Evolutionary conservation across 495 filamentous ascomycete genomes (phyloP).

Genomic region (Parathielavia hyrcaniae): DNA sequence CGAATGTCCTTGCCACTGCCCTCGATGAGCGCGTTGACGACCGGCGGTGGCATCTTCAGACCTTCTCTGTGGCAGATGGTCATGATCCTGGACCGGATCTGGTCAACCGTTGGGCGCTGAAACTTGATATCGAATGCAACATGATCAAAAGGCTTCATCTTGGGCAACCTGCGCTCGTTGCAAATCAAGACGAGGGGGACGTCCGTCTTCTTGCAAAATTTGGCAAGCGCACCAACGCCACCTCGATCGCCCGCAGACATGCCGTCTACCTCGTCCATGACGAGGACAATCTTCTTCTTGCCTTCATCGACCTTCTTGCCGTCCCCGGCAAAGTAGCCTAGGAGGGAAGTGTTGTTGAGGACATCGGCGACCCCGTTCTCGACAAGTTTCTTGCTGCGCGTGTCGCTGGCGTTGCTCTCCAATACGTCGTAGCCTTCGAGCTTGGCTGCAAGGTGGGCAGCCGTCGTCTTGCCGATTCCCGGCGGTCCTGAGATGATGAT

Average conservation of each 20-base stretch:
- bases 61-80: slow-evolving; percentile 92
- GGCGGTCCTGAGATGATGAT: slow-evolving; percentile 92
- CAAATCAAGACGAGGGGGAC: slow-evolving; percentile 96
- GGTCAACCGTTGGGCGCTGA: slow-evolving; percentile 77
- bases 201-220: slow-evolving; percentile 88
- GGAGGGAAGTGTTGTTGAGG: slow-evolving; percentile 84
- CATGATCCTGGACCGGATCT: slow-evolving; percentile 81
- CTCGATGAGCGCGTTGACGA: slow-evolving; percentile 93
- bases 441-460: slow-evolving; percentile 88
- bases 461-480: slow-evolving; percentile 96
- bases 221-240: slow-evolving; percentile 88
- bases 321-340: slow-evolving; percentile 85
- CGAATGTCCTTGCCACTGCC: slow-evolving; percentile 92
- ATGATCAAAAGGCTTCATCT: slow-evolving; percentile 96
- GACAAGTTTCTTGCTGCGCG: slow-evolving; percentile 94
- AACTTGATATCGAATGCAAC: slow-evolving; percentile 82
- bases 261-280: slow-evolving; percentile 99
- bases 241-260: slow-evolving; percentile 98
- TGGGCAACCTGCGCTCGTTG: slow-evolving; percentile 84
- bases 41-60: slow-evolving; percentile 73
- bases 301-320: slow-evolving; percentile 68
- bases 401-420: slow-evolving; percentile 94
- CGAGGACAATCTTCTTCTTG: slow-evolving; percentile 87
- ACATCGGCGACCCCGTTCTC: slow-evolving; percentile 80
- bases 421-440: slow-evolving; percentile 89